These are phyloP conservation scores for Mycena maculata DNA, from an alignment of 768 basidiomycete species.

Conservation along the genomic window DNA sequence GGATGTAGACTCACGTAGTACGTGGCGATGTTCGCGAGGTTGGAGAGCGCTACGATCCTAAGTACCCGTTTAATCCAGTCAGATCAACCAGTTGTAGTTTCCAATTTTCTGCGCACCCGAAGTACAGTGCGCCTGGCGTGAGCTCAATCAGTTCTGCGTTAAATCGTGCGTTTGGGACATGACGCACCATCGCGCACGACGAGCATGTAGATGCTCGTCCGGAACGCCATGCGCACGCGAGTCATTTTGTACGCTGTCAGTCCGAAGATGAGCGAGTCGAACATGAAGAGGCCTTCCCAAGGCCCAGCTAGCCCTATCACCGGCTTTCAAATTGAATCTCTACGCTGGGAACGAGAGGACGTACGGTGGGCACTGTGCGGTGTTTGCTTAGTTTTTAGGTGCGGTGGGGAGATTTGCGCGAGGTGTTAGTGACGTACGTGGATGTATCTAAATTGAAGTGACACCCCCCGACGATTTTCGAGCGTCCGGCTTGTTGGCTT, in stretches of 20 bases:
- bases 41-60: conserved; percentile 8
- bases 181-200: conserved; percentile 49
- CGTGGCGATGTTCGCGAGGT: conserved; percentile 10
- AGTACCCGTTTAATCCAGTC: neutral
- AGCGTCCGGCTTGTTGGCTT: neutral
- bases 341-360: neutral
- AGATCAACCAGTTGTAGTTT: too few relatives aligned
- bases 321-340: neutral
- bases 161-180: neutral
- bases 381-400: neutral
- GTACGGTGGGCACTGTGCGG: conserved; percentile 16
- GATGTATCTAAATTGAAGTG: neutral
- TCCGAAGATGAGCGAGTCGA: conserved; percentile 45
- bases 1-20: conserved; percentile 11
- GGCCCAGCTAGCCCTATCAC: conserved; percentile 8
- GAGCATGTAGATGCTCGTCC: conserved; percentile 32
- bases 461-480: conserved; percentile 9
- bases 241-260: conserved; percentile 42
- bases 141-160: neutral
- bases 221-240: conserved; percentile 16
- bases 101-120: conserved; percentile 46
- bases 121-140: conserved; percentile 39
- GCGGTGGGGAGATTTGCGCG: neutral
- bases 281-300: conserved; percentile 39
- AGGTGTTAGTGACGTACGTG: conserved; percentile 8